Percentiles rank a stretch among this genome's conserved stretches.
Evolutionary conservation across 2,329 filamentous ascomycete species (phyloP).

Genomic region (Diaporthe ampelina): DNA sequence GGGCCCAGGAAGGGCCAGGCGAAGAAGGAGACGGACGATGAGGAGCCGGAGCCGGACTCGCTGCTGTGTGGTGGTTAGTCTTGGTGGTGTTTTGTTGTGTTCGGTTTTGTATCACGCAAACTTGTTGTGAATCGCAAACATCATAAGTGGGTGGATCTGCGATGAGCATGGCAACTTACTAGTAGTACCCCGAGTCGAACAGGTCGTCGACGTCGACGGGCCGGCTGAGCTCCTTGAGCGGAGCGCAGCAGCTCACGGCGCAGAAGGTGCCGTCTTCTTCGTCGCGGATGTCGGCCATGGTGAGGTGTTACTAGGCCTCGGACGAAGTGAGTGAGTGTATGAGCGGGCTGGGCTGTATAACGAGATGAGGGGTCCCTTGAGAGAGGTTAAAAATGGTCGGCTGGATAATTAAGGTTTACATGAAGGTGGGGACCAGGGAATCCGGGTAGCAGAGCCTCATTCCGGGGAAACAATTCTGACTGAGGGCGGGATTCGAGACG

Average conservation of each 20-base stretch:
- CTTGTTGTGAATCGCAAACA: too few relatives aligned
- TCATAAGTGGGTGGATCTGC: not conserved
- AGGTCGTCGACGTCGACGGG: slow-evolving; percentile 61
- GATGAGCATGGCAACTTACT: too few relatives aligned
- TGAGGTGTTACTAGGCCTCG: not conserved
- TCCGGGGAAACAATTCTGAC: not conserved
- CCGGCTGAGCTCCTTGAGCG: slow-evolving; percentile 53
- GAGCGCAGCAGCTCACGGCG: slow-evolving; percentile 54
- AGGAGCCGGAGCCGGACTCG: slow-evolving; percentile 1
- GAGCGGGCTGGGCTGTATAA: too few relatives aligned
- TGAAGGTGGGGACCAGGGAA: slow-evolving; percentile 14
- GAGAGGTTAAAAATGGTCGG: slow-evolving; percentile 10
- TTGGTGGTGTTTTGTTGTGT: not conserved
- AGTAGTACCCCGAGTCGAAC: slow-evolving; percentile 37
- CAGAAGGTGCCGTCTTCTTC: slow-evolving; percentile 52
- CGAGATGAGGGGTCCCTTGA: not conserved
- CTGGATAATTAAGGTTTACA: slow-evolving; percentile 26
- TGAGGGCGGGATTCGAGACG: not conserved
- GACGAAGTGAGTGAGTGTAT: too few relatives aligned
- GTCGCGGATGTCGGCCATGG: slow-evolving; percentile 46
- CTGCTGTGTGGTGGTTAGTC: not conserved
- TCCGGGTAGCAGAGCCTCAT: slow-evolving; percentile 26
- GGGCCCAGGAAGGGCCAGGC: slow-evolving; percentile 75
- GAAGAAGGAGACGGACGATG: slow-evolving; percentile 61
- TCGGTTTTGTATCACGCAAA: not conserved